These are phyloP conservation scores for Flaveria brownii DNA, from an alignment of 129 eudicot genomes.

Conservation along the genomic window DNA sequence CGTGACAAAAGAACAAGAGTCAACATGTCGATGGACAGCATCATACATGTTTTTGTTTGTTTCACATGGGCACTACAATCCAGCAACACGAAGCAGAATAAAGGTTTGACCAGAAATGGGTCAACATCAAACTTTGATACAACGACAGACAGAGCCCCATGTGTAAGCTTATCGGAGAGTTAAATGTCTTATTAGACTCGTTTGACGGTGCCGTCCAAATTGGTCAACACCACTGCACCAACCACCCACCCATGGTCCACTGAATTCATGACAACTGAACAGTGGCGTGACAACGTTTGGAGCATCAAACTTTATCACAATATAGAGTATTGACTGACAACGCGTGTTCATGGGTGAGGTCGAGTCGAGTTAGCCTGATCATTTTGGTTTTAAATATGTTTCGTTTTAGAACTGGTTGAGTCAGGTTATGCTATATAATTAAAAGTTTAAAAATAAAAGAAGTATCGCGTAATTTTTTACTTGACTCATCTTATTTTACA, in stretches of 20 bases:
- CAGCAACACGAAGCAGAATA: conserved; percentile 4
- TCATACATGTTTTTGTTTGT: background rate
- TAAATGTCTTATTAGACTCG: conserved; percentile 34
- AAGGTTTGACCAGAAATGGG: conserved; percentile 27
- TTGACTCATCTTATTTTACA: too few relatives aligned
- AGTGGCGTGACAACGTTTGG: background rate
- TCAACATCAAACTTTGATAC: conserved; percentile 32
- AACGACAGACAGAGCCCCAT: conserved; percentile 17
- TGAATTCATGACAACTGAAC: conserved; percentile 10
- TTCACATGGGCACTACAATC: conserved; percentile 15
- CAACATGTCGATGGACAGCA: too few relatives aligned
- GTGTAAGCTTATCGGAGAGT: conserved; percentile 26
- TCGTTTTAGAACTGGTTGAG: background rate
- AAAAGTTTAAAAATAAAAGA: too few relatives aligned
- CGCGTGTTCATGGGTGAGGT: background rate
- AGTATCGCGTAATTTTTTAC: too few relatives aligned
- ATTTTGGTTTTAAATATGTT: background rate
- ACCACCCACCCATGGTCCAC: conserved; percentile 20
- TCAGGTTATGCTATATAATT: background rate
- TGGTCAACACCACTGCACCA: conserved; percentile 24
- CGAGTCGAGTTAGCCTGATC: background rate
- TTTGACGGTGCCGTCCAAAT: conserved; percentile 42
- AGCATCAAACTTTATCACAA: background rate
- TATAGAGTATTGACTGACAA: background rate
- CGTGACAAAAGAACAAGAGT: too few relatives aligned